Conservation (phyloP, 805 yeast species). For the Ogataea angusta region DNA sequence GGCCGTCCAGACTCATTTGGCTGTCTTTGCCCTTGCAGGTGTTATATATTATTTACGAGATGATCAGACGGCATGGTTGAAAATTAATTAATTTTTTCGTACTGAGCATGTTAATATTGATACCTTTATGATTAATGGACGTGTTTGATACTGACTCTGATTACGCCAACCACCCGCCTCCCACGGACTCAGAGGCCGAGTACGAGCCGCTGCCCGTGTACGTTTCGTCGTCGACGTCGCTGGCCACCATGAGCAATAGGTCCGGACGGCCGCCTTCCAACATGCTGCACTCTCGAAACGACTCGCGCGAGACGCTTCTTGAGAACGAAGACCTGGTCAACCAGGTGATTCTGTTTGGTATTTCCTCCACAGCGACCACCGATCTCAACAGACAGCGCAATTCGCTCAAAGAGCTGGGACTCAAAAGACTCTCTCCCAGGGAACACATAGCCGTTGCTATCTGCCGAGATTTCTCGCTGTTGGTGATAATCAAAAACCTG, state of each 20-base stretch:
- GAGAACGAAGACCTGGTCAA: constrained; percentile 15
- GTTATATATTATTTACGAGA: constrained; percentile 17
- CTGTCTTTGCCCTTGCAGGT: constrained; percentile 6
- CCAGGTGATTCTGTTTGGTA: constrained; percentile 24
- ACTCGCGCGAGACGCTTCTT: constrained; percentile 10
- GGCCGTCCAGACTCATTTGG: constrained; percentile 3
- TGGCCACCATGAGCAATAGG: constrained; percentile 10
- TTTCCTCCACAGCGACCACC: constrained; percentile 27
- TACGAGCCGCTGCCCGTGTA: constrained; percentile 19
- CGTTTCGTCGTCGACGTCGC: constrained; percentile 18
- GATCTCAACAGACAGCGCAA: constrained; percentile 28
- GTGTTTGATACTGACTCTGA: constrained; percentile 25
- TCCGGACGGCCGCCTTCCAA: constrained; percentile 1
- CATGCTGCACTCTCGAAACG: constrained; percentile 5
- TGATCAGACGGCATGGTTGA: constrained; percentile 15
- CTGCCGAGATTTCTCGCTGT: constrained; percentile 73
- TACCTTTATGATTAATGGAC: constrained; percentile 3
- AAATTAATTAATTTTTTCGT: constrained; percentile 1
- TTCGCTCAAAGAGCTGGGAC: constrained; percentile 56
- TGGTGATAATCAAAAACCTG: constrained; percentile 28
- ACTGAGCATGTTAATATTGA: not conserved
- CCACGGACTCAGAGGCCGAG: constrained; percentile 32
- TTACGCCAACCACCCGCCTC: constrained; percentile 42
- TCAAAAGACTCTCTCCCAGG: constrained; percentile 67
- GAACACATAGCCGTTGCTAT: constrained; percentile 74